phyloP scores from a whole-genome alignment of 257 asterid genomes.

The Solanum stenotomum region DNA sequence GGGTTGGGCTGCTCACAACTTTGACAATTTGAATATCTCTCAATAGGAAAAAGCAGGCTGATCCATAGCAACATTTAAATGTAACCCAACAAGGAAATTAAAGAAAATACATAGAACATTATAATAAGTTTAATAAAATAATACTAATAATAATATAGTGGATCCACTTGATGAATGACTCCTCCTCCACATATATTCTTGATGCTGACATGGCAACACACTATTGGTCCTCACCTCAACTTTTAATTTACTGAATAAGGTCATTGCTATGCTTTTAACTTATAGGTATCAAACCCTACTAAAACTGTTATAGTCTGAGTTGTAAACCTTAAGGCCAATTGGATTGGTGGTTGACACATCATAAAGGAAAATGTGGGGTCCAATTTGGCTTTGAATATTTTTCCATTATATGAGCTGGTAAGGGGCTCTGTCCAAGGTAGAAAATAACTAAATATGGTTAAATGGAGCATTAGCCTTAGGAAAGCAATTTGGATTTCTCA shows the following conservation, averaged over 20 bases:
- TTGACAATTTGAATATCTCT: background rate
- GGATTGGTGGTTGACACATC: slow-evolving; percentile 7
- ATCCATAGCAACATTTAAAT: background rate
- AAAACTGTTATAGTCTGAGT: background rate
- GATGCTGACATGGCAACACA: background rate
- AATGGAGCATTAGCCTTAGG: background rate
- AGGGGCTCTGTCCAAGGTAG: background rate
- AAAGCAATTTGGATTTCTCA: background rate
- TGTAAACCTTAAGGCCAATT: background rate
- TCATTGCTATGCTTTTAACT: background rate
- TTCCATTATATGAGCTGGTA: background rate
- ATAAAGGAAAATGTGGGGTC: background rate
- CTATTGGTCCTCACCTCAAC: background rate
- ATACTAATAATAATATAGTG: background rate
- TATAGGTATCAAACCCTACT: background rate
- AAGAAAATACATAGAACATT: background rate
- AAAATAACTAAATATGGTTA: background rate
- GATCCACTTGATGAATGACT: background rate
- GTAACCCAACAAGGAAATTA: background rate
- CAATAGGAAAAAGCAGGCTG: background rate
- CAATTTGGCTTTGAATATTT: background rate
- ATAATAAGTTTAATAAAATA: background rate
- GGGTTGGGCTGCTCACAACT: slow-evolving; percentile 1
- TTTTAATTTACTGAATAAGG: background rate
- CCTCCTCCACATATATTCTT: slow-evolving; percentile 1